Base-by-base conservation (phyloP, 192 early-diverging fungal genomes). In the Umbelopsis sp. region DNA sequence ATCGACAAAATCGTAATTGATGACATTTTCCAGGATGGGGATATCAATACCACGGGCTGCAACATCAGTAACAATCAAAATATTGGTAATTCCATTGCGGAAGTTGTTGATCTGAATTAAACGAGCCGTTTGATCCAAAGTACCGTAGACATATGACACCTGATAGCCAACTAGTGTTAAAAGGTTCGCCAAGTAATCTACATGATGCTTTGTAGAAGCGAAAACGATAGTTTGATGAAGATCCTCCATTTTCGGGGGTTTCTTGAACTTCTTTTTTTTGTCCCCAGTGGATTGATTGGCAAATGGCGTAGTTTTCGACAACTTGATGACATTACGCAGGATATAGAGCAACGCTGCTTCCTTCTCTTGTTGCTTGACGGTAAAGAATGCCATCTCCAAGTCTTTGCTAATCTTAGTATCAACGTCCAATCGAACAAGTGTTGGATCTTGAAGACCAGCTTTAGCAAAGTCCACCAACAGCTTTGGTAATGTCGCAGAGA, bases 11-110 rank as follows among this genome's bases (percentile, higher is more conserved):
- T 98, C 94, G 72, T 95, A 97, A 80, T 99, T 98, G 83, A 99
- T 85, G 48, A 99, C 97, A 74, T 98, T 95, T 76, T 97, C 95
- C 12, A 99, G 81, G 30, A 97, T 90, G 45, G 97, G 97, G 46
- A 99, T 94, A 86, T 99, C 97, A 70, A 99, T 95, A 92, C 97
- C 97, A 85, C 96, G 92, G 9, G 96, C 95, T n/a, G 97, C 97
- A 11, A 99, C 93, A 79, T 98, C 97, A 13, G 97, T 99, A 22
- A 99, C 97, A 18, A 99, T 87, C 47, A 99, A 69, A 0, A 97
- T 58, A 71, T 95, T 91, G 49, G 88, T 87, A 25, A 85, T 81
- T 3, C 93, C 94, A 13, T 83, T 82, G 16, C 95, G 83, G 81
- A 99, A 99, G 49, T 87, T 82, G 61, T 87, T 80, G 47, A 97